Conservation (phyloP, 1,139 yeast genomes). For the Diutina siamensis region DNA sequence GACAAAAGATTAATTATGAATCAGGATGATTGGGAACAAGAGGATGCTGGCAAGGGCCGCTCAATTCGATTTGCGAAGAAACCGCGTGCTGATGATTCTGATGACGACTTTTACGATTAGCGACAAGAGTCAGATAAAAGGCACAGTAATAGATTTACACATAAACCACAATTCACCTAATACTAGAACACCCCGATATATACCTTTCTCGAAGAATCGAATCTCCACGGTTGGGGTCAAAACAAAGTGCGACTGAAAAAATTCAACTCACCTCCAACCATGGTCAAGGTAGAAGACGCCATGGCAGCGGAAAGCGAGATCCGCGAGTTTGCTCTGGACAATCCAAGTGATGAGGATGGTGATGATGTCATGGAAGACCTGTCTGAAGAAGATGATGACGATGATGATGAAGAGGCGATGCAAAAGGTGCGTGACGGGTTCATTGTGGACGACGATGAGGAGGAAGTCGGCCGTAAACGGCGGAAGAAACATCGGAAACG, state of each 20-base stretch:
- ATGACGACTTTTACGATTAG: slow-evolving; percentile 5
- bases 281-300: slow-evolving; percentile 5
- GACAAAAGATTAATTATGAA: slow-evolving; percentile 61
- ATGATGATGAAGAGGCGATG: slow-evolving; percentile 67
- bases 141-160: too few species aligned
- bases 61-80: background rate
- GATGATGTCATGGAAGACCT: slow-evolving; percentile 53
- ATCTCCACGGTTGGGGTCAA: too few species aligned
- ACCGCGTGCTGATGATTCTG: background rate
- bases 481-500: slow-evolving; percentile 14
- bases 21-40: slow-evolving; percentile 44
- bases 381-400: slow-evolving; percentile 67
- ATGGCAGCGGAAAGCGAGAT: slow-evolving; percentile 3
- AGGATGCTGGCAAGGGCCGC: slow-evolving; percentile 9
- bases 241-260: background rate
- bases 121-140: too few species aligned
- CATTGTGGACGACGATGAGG: slow-evolving; percentile 86
- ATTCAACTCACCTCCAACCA: background rate
- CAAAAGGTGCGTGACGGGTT: slow-evolving; percentile 79
- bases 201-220: too few species aligned
- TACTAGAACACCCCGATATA: too few species aligned
- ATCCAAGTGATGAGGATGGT: slow-evolving; percentile 28
- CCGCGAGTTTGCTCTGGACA: slow-evolving; percentile 4
- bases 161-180: too few species aligned
- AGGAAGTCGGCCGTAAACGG: slow-evolving; percentile 39